These are phyloP conservation scores for Penicillium italicum DNA, from an alignment of 2,329 filamentous ascomycete genomes.

Conservation along the genomic window DNA sequence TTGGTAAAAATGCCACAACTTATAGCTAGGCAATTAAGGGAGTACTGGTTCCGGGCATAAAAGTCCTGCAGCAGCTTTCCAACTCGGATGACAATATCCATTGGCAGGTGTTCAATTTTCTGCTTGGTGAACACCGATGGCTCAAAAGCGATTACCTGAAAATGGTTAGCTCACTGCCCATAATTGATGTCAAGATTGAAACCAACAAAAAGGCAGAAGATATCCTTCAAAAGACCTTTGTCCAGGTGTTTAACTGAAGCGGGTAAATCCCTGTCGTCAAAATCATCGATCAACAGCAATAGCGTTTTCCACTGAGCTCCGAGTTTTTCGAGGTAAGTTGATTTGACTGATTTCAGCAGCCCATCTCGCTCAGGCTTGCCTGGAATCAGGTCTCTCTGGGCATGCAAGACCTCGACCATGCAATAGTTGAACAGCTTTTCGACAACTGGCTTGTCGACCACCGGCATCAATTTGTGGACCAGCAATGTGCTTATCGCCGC, in stretches of 20 bases:
- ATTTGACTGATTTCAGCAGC: not conserved
- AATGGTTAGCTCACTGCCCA: not conserved
- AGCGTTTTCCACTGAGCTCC: not conserved
- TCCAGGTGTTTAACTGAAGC: not conserved
- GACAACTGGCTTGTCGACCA: not conserved
- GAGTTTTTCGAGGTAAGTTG: slow-evolving; percentile 1
- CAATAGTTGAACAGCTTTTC: slow-evolving; percentile 1
- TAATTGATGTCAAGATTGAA: not conserved
- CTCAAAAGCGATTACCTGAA: slow-evolving; percentile 5
- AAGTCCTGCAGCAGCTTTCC: not conserved
- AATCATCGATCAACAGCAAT: not conserved
- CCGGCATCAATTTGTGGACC: not conserved
- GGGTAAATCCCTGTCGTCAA: not conserved
- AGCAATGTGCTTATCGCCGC: slow-evolving; percentile 8
- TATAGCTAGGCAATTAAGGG: not conserved
- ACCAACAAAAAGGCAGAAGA: slow-evolving; percentile 8
- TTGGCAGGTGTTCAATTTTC: not conserved
- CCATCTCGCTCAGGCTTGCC: not conserved
- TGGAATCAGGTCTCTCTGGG: not conserved
- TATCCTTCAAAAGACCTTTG: not conserved
- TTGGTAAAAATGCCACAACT: slow-evolving; percentile 6
- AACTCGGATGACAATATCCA: slow-evolving; percentile 3
- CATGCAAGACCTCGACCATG: slow-evolving; percentile 2
- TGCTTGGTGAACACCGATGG: not conserved
- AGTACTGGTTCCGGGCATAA: not conserved